Evolutionary conservation across 2,329 filamentous ascomycete genomes (phyloP).

Genomic region (Fusarium sp.): DNA sequence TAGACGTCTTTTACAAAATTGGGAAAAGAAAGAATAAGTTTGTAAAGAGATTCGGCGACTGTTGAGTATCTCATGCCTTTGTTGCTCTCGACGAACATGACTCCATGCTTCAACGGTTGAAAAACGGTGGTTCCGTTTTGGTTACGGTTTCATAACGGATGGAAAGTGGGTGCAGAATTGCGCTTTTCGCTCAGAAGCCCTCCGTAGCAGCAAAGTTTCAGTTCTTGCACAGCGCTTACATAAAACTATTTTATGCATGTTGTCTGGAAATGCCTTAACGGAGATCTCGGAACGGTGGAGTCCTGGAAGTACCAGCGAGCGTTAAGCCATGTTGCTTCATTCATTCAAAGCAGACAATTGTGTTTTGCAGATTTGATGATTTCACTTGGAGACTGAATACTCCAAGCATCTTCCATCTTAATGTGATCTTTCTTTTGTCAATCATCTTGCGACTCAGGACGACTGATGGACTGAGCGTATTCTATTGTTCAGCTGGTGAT

Average conservation of each 20-base stretch:
- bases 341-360: not conserved
- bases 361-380: not conserved
- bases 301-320: not conserved
- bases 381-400: not conserved
- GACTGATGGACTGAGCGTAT: not conserved
- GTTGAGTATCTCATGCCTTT: not conserved
- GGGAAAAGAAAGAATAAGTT: not conserved
- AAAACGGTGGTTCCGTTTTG: not conserved
- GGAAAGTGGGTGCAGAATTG: accelerated
- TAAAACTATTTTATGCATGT: not conserved
- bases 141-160: not conserved
- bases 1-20: not conserved
- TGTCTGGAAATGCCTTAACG: not conserved
- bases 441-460: not conserved
- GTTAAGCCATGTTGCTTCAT: not conserved
- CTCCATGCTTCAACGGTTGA: too few relatives aligned
- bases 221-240: not conserved
- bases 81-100: not conserved
- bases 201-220: not conserved
- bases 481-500: not conserved
- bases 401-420: not conserved
- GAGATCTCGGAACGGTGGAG: not conserved
- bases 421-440: not conserved
- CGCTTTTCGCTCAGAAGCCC: not conserved
- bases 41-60: not conserved